These are phyloP conservation scores for Dioscorea zingiberensis DNA, from an alignment of 106 monocot species.

Conservation along the genomic window DNA sequence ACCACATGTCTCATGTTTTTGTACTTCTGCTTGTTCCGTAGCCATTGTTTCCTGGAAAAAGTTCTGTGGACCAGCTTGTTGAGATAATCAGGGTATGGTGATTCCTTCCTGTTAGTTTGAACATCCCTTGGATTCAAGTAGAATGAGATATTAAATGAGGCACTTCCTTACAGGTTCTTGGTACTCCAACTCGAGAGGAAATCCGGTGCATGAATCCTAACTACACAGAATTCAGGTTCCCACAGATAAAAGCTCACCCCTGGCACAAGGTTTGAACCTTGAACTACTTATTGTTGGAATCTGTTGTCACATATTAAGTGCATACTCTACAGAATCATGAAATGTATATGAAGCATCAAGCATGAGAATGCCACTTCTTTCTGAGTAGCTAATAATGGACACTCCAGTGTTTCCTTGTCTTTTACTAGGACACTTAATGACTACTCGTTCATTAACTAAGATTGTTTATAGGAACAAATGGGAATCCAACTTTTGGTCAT, in stretches of 20 bases:
- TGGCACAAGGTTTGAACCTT: conserved; percentile 65
- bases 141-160: not conserved
- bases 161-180: conserved; percentile 48
- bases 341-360: no score
- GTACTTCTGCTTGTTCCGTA: conserved; percentile 9
- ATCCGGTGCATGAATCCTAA: conserved; percentile 84
- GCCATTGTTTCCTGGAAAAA: conserved; percentile 70
- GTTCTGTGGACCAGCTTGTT: conserved; percentile 72
- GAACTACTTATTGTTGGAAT: not conserved
- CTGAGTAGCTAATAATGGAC: not conserved
- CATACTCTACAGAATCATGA: not conserved
- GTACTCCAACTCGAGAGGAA: conserved; percentile 79
- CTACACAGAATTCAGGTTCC: conserved; percentile 71
- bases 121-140: not conserved
- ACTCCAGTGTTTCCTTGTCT: no score
- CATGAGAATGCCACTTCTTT: not conserved
- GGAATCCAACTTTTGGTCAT: no score
- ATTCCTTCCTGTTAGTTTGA: not conserved
- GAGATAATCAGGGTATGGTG: conserved; percentile 59
- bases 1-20: not conserved
- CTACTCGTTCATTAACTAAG: no score
- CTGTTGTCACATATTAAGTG: not conserved
- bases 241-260: conserved; percentile 75
- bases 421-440: no score
- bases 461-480: no score